Evolutionary conservation across 108 stramenopile species (phyloP).

Genomic region (Cyclotella cryptica): DNA sequence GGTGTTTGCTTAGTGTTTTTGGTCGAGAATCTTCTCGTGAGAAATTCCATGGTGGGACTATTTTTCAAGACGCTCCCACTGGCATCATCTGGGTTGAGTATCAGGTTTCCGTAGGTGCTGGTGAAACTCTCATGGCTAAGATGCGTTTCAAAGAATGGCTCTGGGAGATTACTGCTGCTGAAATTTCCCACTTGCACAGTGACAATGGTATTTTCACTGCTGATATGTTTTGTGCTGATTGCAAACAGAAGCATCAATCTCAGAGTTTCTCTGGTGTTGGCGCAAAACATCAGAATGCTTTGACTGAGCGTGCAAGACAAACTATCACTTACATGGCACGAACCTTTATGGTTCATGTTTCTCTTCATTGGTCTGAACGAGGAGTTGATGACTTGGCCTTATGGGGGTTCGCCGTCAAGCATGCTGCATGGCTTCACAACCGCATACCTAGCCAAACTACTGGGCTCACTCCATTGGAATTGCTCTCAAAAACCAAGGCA

Average conservation of each 20-base stretch:
- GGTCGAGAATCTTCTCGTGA: conserved; percentile 29
- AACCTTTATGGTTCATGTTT: conserved; percentile 49
- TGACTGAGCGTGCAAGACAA: background rate
- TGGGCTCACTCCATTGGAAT: conserved; percentile 23
- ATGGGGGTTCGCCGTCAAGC: conserved; percentile 59
- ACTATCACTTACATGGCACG: conserved; percentile 22
- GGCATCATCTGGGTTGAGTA: conserved; percentile 1
- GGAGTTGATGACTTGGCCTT: conserved; percentile 16
- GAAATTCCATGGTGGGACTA: conserved; percentile 40
- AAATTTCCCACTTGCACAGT: conserved; percentile 31
- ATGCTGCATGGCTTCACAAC: conserved; percentile 50
- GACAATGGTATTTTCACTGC: conserved; percentile 50
- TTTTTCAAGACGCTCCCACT: conserved; percentile 51
- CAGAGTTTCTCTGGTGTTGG: conserved; percentile 32
- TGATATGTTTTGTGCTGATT: background rate
- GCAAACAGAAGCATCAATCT: background rate
- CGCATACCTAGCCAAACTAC: conserved; percentile 24
- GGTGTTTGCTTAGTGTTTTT: conserved; percentile 26
- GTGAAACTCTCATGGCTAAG: conserved; percentile 52
- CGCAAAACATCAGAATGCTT: background rate
- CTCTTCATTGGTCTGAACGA: conserved; percentile 40
- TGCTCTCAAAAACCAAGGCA: background rate
- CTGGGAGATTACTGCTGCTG: conserved; percentile 5
- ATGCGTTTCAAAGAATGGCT: conserved; percentile 36
- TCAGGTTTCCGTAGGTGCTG: conserved; percentile 39